Base-by-base conservation (phyloP, 768 basidiomycete genomes). In the Butyriboletus loyo region DNA sequence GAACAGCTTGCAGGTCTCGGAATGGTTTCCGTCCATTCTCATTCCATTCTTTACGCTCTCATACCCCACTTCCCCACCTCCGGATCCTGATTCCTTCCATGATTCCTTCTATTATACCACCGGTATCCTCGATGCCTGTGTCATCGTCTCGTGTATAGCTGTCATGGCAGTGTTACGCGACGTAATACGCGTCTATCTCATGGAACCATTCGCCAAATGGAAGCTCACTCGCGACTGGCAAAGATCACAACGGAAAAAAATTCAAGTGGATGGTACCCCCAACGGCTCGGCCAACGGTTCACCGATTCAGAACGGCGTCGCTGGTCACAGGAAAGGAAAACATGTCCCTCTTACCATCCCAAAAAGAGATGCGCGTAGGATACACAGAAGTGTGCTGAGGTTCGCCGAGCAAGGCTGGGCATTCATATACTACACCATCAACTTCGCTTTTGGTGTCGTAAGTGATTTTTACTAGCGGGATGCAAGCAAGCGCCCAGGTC, bases 361-460 rank as follows among this genome's bases (percentile, higher is more conserved):
- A 46, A 56, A 63, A 56, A 80, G 75, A 58, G 84, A 89, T 61
- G 73, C 78, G 19, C 82, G 77, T 47, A 79, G 76, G 59, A 74
- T 89, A 53, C 82, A 86, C 53, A 77, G 87, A 64, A 85, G 83
- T 55, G 85, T 93, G 37, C 67, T 89, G 40, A 78, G 97, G 61
- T 98, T 98, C 65, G 91, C 92, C 3, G 97, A 99, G 69, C 97
- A 99, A 72, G 89, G 92, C 51, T 98, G 93, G 91, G 84, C 83
- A 32, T 77, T 85, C 40, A 70, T 91, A 44, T 98, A 96, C 70
- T 93, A 90, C 65, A 73, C 82, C 36, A 50, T 81, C 2, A 88
- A 86, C 59, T 96, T 89, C 80, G 69, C 69, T 21, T 84, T 84
- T 67, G 96, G 96, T 27, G 59, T 92, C 58, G 96, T 96, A 66